Percentiles rank a stretch among this genome's conserved stretches.
These are phyloP conservation scores for Syzygium aromaticum DNA, from an alignment of 345 rosid genomes.

Conservation along the genomic window DNA sequence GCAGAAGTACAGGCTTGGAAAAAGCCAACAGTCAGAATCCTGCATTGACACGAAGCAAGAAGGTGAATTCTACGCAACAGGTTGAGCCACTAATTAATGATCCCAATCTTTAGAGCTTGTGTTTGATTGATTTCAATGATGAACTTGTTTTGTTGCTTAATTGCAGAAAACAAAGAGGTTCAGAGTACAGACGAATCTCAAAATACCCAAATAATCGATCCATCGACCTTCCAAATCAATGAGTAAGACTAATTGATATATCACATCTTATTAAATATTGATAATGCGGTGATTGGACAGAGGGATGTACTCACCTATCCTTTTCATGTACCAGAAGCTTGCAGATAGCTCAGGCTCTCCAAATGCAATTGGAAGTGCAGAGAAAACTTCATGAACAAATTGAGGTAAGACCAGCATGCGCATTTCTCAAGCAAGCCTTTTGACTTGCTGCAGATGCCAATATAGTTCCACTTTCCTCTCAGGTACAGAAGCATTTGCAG, in stretches of 20 bases:
- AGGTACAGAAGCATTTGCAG: slow-evolving; percentile 94
- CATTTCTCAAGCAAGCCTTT: not conserved
- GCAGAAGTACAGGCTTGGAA: slow-evolving; percentile 91
- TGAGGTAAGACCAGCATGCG: slow-evolving; percentile 42
- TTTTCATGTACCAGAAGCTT: slow-evolving; percentile 39
- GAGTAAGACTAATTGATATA: slow-evolving; percentile 21
- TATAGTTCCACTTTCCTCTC: slow-evolving; percentile 7
- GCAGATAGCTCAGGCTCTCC: slow-evolving; percentile 75
- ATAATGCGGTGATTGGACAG: slow-evolving; percentile 7
- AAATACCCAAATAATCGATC: slow-evolving; percentile 16
- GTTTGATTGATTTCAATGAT: not conserved
- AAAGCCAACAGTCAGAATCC: slow-evolving; percentile 43
- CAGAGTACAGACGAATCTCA: slow-evolving; percentile 22
- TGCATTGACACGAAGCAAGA: slow-evolving; percentile 30
- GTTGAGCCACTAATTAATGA: not conserved
- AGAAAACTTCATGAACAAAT: slow-evolving; percentile 89
- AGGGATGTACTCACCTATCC: not conserved
- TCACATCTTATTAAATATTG: not conserved
- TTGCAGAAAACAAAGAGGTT: slow-evolving; percentile 39
- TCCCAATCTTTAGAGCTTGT: not conserved
- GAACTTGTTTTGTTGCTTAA: not conserved
- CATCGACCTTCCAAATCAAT: slow-evolving; percentile 27
- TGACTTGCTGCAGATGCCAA: not conserved
- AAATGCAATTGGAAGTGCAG: slow-evolving; percentile 91
- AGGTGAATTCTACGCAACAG: slow-evolving; percentile 4